These are phyloP conservation scores for Halenospora varia DNA, from an alignment of 495 filamentous ascomycete genomes.

Conservation along the genomic window DNA sequence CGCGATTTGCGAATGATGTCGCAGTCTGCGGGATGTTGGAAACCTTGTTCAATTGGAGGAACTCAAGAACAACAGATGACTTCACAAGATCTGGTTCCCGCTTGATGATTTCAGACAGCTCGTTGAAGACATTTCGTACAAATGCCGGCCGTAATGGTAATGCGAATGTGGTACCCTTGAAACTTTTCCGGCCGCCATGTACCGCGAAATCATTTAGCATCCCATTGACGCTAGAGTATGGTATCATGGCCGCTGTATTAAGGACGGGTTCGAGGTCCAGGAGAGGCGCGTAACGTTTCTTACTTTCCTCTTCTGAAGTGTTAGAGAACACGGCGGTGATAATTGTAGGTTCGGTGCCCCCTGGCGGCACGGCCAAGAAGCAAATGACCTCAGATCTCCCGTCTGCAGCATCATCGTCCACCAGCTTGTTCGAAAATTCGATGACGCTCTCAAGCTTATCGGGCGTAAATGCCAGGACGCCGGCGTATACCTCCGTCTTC, in stretches of 20 bases:
- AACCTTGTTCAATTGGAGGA: not conserved
- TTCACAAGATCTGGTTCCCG: conserved; percentile 7
- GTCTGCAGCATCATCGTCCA: not conserved
- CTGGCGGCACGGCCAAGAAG: not conserved
- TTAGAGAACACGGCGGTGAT: conserved; percentile 43
- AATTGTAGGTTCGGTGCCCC: not conserved
- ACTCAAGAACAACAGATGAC: not conserved
- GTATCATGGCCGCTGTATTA: conserved; percentile 34
- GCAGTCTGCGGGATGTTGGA: not conserved
- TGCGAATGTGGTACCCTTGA: not conserved
- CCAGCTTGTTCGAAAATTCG: not conserved
- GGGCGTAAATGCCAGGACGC: not conserved
- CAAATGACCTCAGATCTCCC: no score
- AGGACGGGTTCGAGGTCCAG: conserved; percentile 33
- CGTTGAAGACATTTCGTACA: not conserved
- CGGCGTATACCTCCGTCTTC: not conserved
- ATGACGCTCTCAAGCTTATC: not conserved
- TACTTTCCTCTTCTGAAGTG: conserved; percentile 39
- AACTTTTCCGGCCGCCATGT: conserved; percentile 10
- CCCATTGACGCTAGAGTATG: conserved; percentile 41
- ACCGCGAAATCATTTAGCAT: conserved; percentile 23
- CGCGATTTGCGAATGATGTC: conserved; percentile 26
- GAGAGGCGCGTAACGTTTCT: conserved; percentile 33
- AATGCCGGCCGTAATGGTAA: not conserved
- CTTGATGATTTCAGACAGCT: conserved; percentile 3